Evolutionary conservation across 2,329 filamentous ascomycete genomes (phyloP).

Genomic region (Cephalotrichum gorgonifer): DNA sequence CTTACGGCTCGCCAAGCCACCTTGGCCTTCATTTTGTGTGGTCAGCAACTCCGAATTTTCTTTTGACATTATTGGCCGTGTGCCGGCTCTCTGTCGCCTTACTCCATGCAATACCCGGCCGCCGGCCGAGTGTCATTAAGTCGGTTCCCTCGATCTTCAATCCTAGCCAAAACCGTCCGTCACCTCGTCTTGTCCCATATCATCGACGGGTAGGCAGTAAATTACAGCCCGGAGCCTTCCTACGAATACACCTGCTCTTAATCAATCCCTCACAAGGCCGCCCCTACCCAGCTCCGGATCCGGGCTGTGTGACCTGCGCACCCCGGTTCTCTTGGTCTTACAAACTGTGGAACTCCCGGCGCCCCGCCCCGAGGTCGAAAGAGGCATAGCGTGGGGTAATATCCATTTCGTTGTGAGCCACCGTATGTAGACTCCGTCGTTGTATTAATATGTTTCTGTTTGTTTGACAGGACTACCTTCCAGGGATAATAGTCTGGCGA

Average conservation of each 20-base stretch:
- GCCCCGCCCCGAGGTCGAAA: not conserved
- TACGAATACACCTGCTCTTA: too few relatives aligned
- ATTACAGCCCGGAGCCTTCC: too few relatives aligned
- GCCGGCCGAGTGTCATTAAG: too few relatives aligned
- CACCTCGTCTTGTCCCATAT: too few relatives aligned
- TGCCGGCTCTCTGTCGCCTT: not conserved
- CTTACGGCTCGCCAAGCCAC: not conserved
- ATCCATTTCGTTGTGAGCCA: not conserved
- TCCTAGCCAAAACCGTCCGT: not conserved
- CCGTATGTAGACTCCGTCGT: too few relatives aligned
- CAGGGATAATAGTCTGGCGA: too few relatives aligned
- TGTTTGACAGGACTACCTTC: too few relatives aligned
- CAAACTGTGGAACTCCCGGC: not conserved
- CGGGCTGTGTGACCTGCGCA: not conserved
- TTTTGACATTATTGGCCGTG: not conserved
- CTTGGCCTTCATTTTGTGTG: not conserved
- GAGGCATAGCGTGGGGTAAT: not conserved
- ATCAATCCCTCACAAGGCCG: too few relatives aligned
- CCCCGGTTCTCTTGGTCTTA: not conserved
- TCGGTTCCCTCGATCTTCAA: not conserved
- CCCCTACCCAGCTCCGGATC: too few relatives aligned
- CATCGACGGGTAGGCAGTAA: too few relatives aligned
- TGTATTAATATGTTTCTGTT: too few relatives aligned
- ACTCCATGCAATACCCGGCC: not conserved
- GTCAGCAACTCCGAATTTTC: not conserved